phyloP scores from a whole-genome alignment of 1,284 basidiomycete species.

The Laetiporus sulphureus region DNA sequence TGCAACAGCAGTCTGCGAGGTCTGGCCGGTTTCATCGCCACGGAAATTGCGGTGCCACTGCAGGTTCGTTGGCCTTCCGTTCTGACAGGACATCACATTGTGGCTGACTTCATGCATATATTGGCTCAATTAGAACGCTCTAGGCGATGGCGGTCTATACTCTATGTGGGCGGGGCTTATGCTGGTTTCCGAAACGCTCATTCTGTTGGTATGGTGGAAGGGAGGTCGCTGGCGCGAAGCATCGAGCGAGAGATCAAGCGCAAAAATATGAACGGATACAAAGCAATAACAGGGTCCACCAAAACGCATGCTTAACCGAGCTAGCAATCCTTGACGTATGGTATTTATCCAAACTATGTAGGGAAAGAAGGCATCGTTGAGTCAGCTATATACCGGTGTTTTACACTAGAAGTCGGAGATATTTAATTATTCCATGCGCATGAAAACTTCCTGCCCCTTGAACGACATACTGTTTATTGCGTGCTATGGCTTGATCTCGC shows the following conservation, averaged over 20 bases:
- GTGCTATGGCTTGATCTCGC: no score
- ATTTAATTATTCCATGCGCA: no score
- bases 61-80: slow-evolving; percentile 33
- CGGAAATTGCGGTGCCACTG: slow-evolving; percentile 60
- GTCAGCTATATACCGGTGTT: no score
- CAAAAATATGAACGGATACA: no score
- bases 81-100: background rate
- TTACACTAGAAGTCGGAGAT: no score
- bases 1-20: slow-evolving; percentile 68
- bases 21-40: slow-evolving; percentile 57
- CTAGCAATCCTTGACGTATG: no score
- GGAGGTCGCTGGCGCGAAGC: slow-evolving; percentile 34
- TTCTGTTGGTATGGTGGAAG: slow-evolving; percentile 41
- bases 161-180: slow-evolving; percentile 63
- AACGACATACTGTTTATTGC: no score
- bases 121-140: slow-evolving; percentile 38
- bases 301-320: no score
- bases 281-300: no score
- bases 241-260: slow-evolving; percentile 23
- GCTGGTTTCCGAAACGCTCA: slow-evolving; percentile 38
- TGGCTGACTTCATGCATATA: background rate
- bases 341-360: no score
- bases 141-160: slow-evolving; percentile 70
- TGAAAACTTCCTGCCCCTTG: no score
- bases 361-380: no score